Evolutionary conservation across 2,329 filamentous ascomycete species (phyloP).

Genomic region (Truncatella angustata): DNA sequence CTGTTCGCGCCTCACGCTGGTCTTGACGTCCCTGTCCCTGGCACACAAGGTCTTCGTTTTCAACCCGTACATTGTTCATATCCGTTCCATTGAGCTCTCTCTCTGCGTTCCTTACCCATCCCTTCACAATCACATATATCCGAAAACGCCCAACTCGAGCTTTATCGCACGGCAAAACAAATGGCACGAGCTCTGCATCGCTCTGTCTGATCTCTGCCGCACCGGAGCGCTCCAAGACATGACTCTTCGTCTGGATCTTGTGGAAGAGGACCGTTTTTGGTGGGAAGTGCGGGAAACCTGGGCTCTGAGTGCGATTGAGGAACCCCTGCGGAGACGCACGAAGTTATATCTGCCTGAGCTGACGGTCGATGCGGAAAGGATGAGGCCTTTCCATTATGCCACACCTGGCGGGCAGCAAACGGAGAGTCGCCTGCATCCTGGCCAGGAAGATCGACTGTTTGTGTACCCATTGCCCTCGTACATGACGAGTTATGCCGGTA

Average conservation of each 20-base stretch:
- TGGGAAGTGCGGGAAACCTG: conserved; percentile 23
- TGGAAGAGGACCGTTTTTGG: conserved; percentile 16
- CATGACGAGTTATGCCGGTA: not conserved
- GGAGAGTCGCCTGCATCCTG: not conserved
- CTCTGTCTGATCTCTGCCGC: conserved; percentile 19
- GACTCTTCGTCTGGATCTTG: conserved; percentile 17
- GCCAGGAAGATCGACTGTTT: conserved; percentile 10
- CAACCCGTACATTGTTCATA: conserved; percentile 6
- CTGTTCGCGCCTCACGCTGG: conserved; percentile 17
- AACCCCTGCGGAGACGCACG: conserved; percentile 16
- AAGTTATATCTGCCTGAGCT: conserved; percentile 19
- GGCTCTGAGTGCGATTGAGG: conserved; percentile 17
- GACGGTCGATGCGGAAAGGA: conserved; percentile 13
- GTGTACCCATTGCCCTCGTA: not conserved
- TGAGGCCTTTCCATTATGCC: conserved; percentile 16
- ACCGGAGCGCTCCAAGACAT: conserved; percentile 16
- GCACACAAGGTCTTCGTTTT: conserved; percentile 16
- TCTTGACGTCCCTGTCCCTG: conserved; percentile 17
- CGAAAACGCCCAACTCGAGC: not conserved
- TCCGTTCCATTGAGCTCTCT: conserved; percentile 18
- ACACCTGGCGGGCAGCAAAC: not conserved
- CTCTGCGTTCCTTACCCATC: conserved; percentile 16
- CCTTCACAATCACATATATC: conserved; percentile 15
- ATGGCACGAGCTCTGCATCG: conserved; percentile 19
- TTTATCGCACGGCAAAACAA: not conserved